Evolutionary conservation across 2,329 filamentous ascomycete species (phyloP), one percentile per base, ranked within the genome.

Genomic region (Aureobasidium leucospermi): DNA sequence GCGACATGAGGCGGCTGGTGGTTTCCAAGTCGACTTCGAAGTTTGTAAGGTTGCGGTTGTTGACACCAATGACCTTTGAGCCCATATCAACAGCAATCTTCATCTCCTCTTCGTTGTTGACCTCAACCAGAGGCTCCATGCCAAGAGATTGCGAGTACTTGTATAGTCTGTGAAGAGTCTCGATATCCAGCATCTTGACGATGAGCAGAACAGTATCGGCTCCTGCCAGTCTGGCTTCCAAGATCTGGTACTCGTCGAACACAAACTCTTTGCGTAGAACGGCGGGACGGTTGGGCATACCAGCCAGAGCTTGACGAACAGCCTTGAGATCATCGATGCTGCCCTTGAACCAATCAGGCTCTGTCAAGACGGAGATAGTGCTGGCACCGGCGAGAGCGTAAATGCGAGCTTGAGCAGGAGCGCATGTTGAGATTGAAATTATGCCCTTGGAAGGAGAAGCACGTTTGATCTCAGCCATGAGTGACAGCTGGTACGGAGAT

Each of bases 281-380:
- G 1, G 93, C 95, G 2, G 94, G 95, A 56, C 94, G 83, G 71
- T 96, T 95, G 1, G 90, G 87, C 86, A 99, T 91, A 11, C 88
- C 87, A 67, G 91, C 85, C n/a, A 99, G 78, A 51, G 89, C 91
- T 73, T 93, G 89, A 46, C 94, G 85, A 32, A 97, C 94, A 36
- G 87, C 85, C 62, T 89, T 85, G 58, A 99, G 77, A 71, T 99
- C 94, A 61, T 99, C 93, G 62, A 99, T 92, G 73, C 88, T 96
- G 49, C 94, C 94, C 76, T 96, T 97, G 80, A 99, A 99, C 94
- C 94, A 99, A 70, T 97, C 89, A 0, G 95, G 94, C 74, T 99
- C 94, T 0, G 94, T 99, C 48, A 99, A 82, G n/a, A 99, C 94
- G 1, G 94, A 97, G 65, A 99, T 99, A 41, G 96, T 90, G 71